A percentile compares a stretch with the other conserved stretches of the same genome.
phyloP scores from a whole-genome alignment of 495 filamentous ascomycete genomes.

The Talaromyces adpressus region DNA sequence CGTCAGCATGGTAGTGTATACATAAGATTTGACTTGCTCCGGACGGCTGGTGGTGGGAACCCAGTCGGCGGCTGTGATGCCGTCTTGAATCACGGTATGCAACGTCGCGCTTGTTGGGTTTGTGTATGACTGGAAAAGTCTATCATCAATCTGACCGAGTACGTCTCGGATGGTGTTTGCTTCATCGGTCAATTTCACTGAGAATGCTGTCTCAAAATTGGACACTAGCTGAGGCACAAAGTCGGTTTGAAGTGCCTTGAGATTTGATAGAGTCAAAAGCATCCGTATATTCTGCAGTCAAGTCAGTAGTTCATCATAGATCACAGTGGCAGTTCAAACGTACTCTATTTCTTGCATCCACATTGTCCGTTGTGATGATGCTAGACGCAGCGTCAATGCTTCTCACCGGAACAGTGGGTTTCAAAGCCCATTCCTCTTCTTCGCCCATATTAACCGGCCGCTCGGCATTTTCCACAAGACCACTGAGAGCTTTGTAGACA shows the following conservation, averaged over 20 bases:
- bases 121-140: conserved; percentile 87
- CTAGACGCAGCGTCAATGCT: conserved; percentile 24
- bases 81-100: conserved; percentile 56
- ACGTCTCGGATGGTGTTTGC: conserved; percentile 83
- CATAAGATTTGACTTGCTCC: conserved; percentile 71
- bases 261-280: conserved; percentile 86
- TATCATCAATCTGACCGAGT: conserved; percentile 77
- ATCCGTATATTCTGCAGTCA: conserved; percentile 73
- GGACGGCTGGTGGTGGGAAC: conserved; percentile 56
- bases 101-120: conserved; percentile 59
- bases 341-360: conserved; percentile 66
- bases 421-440: conserved; percentile 47
- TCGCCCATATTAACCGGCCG: conserved; percentile 52
- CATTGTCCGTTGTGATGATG: conserved; percentile 41
- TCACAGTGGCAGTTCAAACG: conserved; percentile 21
- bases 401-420: conserved; percentile 21
- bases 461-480: conserved; percentile 94
- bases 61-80: conserved; percentile 67
- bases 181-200: conserved; percentile 85
- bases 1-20: conserved; percentile 74
- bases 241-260: conserved; percentile 68
- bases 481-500: conserved; percentile 84
- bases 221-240: conserved; percentile 74
- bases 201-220: conserved; percentile 85
- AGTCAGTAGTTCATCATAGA: conserved; percentile 14